Percentiles rank a stretch among this genome's conserved stretches.
phyloP scores from a whole-genome alignment of 768 basidiomycete species.

The Omphalotus guepiniiformis region DNA sequence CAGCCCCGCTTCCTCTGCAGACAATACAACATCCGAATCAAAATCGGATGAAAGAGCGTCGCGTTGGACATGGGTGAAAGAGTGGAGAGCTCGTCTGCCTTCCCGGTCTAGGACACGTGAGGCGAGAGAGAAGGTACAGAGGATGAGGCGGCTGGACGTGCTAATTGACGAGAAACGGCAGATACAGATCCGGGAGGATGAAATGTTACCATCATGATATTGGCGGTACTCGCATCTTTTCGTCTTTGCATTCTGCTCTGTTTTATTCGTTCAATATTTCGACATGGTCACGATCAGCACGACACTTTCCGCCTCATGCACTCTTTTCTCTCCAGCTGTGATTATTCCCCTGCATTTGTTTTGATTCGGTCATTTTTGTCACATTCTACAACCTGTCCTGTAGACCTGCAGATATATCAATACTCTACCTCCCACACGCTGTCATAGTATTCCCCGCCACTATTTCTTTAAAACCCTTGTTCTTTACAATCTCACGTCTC shows the following conservation, averaged over 20 bases:
- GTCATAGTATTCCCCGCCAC: no score
- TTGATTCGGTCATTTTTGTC: no score
- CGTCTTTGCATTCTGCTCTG: neutral
- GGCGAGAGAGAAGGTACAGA: neutral
- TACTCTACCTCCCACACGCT: no score
- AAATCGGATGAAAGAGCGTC: constrained; percentile 5
- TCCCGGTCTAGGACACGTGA: constrained; percentile 7
- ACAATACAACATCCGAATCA: neutral
- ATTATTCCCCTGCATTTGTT: no score
- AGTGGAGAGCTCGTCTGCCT: constrained; percentile 5
- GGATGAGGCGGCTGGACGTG: constrained; percentile 5
- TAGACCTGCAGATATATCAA: no score
- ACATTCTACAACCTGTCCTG: no score
- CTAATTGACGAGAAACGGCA: constrained; percentile 6
- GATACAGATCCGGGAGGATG: neutral
- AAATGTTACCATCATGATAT: constrained; percentile 6
- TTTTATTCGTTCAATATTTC: neutral
- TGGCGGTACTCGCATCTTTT: neutral
- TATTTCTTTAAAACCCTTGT: no score
- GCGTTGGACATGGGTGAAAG: constrained; percentile 8
- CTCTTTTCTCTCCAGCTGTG: no score
- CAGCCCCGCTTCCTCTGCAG: neutral
- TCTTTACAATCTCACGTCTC: no score
- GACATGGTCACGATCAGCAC: no score
- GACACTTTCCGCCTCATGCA: no score